These are phyloP conservation scores for Trametes villosa DNA, from an alignment of 768 basidiomycete genomes.

Conservation along the genomic window DNA sequence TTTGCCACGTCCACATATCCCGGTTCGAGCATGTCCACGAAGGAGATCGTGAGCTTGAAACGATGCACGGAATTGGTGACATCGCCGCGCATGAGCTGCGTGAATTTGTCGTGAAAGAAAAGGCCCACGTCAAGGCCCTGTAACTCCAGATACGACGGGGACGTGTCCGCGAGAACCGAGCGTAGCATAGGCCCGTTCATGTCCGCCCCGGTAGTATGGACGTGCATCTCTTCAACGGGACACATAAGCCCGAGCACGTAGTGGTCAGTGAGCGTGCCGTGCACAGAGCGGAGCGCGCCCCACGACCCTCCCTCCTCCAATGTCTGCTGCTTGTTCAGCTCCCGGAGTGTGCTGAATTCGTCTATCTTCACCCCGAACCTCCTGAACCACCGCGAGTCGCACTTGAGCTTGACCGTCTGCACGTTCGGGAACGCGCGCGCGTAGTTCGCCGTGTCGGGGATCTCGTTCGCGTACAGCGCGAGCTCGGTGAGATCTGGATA, in stretches of 20 bases:
- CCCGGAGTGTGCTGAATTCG: not conserved
- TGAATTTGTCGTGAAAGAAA: not conserved
- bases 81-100: not conserved
- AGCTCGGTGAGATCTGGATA: not conserved
- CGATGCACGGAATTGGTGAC: not conserved
- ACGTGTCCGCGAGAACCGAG: not conserved
- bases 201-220: not conserved
- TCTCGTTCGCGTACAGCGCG: not conserved
- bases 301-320: not conserved
- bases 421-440: conserved; percentile 4
- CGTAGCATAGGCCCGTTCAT: conserved; percentile 4
- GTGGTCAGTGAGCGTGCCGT: conserved; percentile 2
- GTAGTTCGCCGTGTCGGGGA: not conserved
- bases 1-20: not conserved
- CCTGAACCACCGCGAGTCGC: not conserved
- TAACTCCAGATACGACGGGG: not conserved
- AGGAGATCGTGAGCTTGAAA: not conserved
- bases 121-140: not conserved
- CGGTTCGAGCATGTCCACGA: not conserved
- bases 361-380: not conserved
- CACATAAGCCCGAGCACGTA: not conserved
- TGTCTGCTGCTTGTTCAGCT: not conserved
- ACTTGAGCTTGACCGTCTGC: not conserved
- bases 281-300: not conserved
- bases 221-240: not conserved